A percentile compares a stretch with the other conserved stretches of the same genome.
Evolutionary conservation across 306 rosid genomes (phyloP).

Genomic region (Pyrus communis): DNA sequence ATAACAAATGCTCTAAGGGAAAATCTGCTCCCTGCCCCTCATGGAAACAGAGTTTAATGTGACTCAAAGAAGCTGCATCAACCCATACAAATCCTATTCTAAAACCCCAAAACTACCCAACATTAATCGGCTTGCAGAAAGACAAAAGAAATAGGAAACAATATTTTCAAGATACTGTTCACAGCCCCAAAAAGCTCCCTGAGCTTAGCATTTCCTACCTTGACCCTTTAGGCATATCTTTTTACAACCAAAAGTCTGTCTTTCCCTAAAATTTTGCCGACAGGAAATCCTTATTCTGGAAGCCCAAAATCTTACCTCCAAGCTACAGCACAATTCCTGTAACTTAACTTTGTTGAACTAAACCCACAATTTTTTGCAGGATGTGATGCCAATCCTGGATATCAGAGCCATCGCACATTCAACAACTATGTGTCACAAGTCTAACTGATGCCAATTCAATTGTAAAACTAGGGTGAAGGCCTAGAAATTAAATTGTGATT

Average conservation of each 20-base stretch:
- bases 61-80: neutral
- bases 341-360: neutral
- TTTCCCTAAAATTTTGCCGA: neutral
- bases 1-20: neutral
- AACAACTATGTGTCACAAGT: neutral
- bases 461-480: neutral
- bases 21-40: neutral
- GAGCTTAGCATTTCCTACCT: neutral
- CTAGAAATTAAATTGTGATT: neutral
- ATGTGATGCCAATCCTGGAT: neutral
- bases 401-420: neutral
- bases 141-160: neutral
- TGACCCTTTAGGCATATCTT: neutral
- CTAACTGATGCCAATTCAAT: neutral
- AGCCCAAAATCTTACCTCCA: neutral
- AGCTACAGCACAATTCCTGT: neutral
- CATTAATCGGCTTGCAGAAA: neutral
- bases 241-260: neutral
- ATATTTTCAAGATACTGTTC: neutral
- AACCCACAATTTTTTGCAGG: neutral
- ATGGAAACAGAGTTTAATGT: neutral
- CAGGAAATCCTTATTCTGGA: neutral
- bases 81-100: neutral
- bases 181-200: neutral
- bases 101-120: neutral